Evolutionary conservation across 2,329 filamentous ascomycete species (phyloP).

Genomic region (Lachnellula subtilissima): DNA sequence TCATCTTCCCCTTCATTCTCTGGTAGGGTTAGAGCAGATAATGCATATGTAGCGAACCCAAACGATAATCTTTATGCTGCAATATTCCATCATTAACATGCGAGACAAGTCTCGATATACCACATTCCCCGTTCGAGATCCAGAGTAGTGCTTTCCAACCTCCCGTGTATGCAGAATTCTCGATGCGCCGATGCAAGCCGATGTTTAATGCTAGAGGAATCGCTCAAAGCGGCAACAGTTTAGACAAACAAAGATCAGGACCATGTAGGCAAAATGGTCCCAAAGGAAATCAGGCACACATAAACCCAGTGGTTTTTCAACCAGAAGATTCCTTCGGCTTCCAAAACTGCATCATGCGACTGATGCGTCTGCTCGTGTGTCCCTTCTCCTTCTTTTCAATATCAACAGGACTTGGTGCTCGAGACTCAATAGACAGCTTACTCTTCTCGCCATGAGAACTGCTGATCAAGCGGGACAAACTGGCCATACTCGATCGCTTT

Average conservation of each 20-base stretch:
- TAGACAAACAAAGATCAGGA: constrained; percentile 18
- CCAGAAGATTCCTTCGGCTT: constrained; percentile 38
- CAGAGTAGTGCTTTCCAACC: constrained; percentile 21
- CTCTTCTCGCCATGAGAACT: constrained; percentile 70
- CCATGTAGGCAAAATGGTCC: constrained; percentile 6
- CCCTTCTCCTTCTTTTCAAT: constrained; percentile 51
- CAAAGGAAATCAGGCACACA: constrained; percentile 25
- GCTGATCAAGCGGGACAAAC: constrained; percentile 70
- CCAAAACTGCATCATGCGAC: constrained; percentile 77
- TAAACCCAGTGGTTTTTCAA: constrained; percentile 19
- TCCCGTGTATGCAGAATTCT: constrained; percentile 13
- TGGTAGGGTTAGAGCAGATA: constrained; percentile 10
- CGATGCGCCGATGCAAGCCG: constrained; percentile 6
- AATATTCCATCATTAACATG: constrained; percentile 26
- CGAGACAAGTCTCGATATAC: constrained; percentile 12
- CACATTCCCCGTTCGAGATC: constrained; percentile 13
- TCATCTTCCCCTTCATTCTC: constrained; percentile 6
- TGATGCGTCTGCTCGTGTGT: constrained; percentile 65
- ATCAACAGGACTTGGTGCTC: constrained; percentile 41
- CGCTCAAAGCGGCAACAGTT: constrained; percentile 24
- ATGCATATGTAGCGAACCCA: constrained; percentile 13
- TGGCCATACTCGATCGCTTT: constrained; percentile 71
- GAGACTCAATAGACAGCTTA: constrained; percentile 67
- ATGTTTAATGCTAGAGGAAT: constrained; percentile 23
- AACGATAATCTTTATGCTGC: constrained; percentile 9